Base-by-base conservation (phyloP, 1,139 yeast species). In the Yamadazyma membranifaciens region DNA sequence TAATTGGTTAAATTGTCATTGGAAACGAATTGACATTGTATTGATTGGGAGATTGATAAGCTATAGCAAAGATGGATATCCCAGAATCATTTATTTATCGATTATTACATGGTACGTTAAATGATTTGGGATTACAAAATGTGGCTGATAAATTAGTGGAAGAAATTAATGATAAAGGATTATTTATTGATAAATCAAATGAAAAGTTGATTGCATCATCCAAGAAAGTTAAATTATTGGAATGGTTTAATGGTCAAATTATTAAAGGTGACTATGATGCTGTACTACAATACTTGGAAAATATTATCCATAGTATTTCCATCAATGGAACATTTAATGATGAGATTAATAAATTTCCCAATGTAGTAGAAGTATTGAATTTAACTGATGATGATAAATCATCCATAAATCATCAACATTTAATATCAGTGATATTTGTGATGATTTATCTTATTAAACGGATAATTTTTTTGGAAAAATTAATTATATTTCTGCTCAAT, bases 81-180 rank as follows among this genome's bases (percentile, higher is more conserved):
- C 53, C 54, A 9, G 51, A 49, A n/a, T 42, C 53, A 34, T 64
- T 65, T 44, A 54, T 64, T 30, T 53, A 67, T 31, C 63, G 63
- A 45, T 47, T 69, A 31, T 55, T 69, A 34, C 63, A 60, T 41
- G 54, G 56, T 31, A 47, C 73, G 1, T 59, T 69, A 31, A 48
- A 45, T 31, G 54, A 50, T 26, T 33, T 50, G 28, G 55, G 53
- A 11, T 38, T 49, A 30, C 36, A 33, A 12, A 24, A 37, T 9
- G 42, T 45, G 9, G 53, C 53, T 4, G 49, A 49, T 29, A 40
- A 44, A 16, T 39, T 51, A 22, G 39, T 46, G 6, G 48, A 46
- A 33, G 51, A 49, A 16, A 44, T 50, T 26, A 44, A 46, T 27
- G 30, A 42, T n/a, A 46, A 45, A 27, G 51, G 53, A 10, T 16